Base-by-base conservation (phyloP, 202 grass and related monocot genomes). In the Saccharum hybrid region DNA sequence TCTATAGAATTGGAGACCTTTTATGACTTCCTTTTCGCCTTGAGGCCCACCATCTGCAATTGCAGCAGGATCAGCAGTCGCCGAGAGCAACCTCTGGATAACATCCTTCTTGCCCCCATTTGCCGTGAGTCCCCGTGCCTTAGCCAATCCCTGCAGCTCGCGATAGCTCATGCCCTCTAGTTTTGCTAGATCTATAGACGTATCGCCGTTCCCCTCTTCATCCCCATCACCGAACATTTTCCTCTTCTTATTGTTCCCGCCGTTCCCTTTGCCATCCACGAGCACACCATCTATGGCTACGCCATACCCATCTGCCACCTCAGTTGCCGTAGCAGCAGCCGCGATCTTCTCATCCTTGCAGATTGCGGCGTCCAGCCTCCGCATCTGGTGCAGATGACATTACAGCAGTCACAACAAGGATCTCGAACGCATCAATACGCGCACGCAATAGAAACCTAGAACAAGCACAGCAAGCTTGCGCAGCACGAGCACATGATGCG, bases 21-120 rank as follows among this genome's bases (percentile, higher is more conserved):
- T 69, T 11, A 5, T 26, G 37, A 23, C 5, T 70, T 83, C 51
- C 41, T 63, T 86, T 13, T 63, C 52, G 19, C 83, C 80, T 40
- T 87, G 68, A n/a, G 56, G 26, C 16, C 34, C 65, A 40, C 63
- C 83, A 76, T 92, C 86, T 4, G 23, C 33, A 60, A 26, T 37
- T 45, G 45, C 38, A 7, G 2, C 76, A 1, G 81, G 21, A 86
- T 71, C 5, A 56, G 28, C 30, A 71, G 86, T 66, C 26, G 67
- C 38, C 40, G 16, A 73, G 57, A 88, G 83, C 68, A 95, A 56
- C 73, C 90, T 90, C 77, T 85, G 68, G 5, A 88, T 51, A 38
- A 92, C 64, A 73, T 95, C 88, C 76, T 85, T 87, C 88, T 92
- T 92, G 66, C 31, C 68, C 31, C 90, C 90, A 73, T 88, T 90